Evolutionary conservation across 495 filamentous ascomycete genomes (phyloP).

Genomic region (Pseudevernia furfuracea): DNA sequence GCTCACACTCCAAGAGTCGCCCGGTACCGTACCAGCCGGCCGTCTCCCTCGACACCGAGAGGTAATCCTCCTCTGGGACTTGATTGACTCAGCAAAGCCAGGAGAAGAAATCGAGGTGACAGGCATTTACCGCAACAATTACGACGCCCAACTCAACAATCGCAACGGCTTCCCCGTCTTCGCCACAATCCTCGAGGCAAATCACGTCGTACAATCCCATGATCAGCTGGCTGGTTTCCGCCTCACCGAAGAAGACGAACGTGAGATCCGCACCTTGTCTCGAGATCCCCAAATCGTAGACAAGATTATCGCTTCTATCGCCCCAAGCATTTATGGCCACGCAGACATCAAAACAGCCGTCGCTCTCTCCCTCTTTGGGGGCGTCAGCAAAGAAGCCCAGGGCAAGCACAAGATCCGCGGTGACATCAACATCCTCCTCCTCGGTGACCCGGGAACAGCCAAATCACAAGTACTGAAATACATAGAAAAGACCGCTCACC

Average conservation of each 20-base stretch:
- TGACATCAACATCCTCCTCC: slow-evolving; percentile 95
- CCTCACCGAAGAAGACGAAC: slow-evolving; percentile 92
- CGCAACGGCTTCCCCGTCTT: slow-evolving; percentile 99
- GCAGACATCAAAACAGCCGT: slow-evolving; percentile 96
- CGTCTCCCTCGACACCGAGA: slow-evolving; percentile 92
- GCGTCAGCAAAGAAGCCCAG: slow-evolving; percentile 81
- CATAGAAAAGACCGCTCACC: slow-evolving; percentile 93
- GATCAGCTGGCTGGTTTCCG: slow-evolving; percentile 97
- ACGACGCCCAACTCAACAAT: slow-evolving; percentile 94
- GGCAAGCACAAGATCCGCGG: slow-evolving; percentile 88
- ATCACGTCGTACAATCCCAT: slow-evolving; percentile 92
- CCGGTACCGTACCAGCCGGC: slow-evolving; percentile 92
- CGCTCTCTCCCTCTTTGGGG: slow-evolving; percentile 89
- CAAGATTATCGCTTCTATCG: slow-evolving; percentile 89
- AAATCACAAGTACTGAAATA: slow-evolving; percentile 99
- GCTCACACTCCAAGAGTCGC: slow-evolving; percentile 93
- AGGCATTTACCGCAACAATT: slow-evolving; percentile 97
- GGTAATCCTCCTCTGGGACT: slow-evolving; percentile 91
- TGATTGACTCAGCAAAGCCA: slow-evolving; percentile 94
- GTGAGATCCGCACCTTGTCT: slow-evolving; percentile 76
- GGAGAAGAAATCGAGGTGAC: slow-evolving; percentile 97
- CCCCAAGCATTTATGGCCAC: slow-evolving; percentile 95
- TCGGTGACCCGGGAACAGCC: slow-evolving; percentile 95
- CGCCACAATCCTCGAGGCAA: slow-evolving; percentile 94
- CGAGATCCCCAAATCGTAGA: slow-evolving; percentile 89